phyloP scores from a whole-genome alignment of 2,329 filamentous ascomycete species.

The Taxawa tesnikishii region DNA sequence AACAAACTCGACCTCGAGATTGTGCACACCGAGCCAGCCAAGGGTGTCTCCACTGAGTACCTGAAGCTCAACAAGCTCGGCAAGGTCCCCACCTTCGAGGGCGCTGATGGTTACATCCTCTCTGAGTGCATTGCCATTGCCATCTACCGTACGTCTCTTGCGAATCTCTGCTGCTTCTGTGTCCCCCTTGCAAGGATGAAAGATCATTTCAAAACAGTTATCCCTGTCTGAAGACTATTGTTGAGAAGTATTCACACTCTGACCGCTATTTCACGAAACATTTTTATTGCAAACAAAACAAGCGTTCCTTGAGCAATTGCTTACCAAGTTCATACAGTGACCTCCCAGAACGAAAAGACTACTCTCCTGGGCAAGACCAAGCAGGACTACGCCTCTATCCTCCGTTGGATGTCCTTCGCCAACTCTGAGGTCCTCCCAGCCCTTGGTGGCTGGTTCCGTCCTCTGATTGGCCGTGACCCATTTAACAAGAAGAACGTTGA shows the following conservation, averaged over 20 bases:
- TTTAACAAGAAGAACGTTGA: slow-evolving; percentile 99
- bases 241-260: slow-evolving; percentile 84
- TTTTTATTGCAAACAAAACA: slow-evolving; percentile 8
- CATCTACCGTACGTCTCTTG: slow-evolving; percentile 65
- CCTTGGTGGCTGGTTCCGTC: slow-evolving; percentile 72
- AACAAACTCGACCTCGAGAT: slow-evolving; percentile 88
- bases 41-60: slow-evolving; percentile 62
- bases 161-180: slow-evolving; percentile 5
- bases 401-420: slow-evolving; percentile 96
- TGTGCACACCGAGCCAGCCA: slow-evolving; percentile 56
- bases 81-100: slow-evolving; percentile 88
- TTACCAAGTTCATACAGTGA: slow-evolving; percentile 47
- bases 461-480: slow-evolving; percentile 64
- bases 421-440: slow-evolving; percentile 71
- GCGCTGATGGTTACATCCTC: slow-evolving; percentile 80
- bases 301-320: slow-evolving; percentile 6
- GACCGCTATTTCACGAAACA: slow-evolving; percentile 27
- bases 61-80: slow-evolving; percentile 73
- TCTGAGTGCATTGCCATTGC: slow-evolving; percentile 88
- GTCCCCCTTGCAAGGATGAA: slow-evolving; percentile 54
- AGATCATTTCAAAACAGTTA: slow-evolving; percentile 70
- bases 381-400: slow-evolving; percentile 97
- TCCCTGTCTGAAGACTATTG: slow-evolving; percentile 95
- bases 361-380: slow-evolving; percentile 99
- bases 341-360: slow-evolving; percentile 99